Evolutionary conservation across 345 rosid species (phyloP), one percentile per base, ranked within the genome.

Genomic region (Balakata baccata): DNA sequence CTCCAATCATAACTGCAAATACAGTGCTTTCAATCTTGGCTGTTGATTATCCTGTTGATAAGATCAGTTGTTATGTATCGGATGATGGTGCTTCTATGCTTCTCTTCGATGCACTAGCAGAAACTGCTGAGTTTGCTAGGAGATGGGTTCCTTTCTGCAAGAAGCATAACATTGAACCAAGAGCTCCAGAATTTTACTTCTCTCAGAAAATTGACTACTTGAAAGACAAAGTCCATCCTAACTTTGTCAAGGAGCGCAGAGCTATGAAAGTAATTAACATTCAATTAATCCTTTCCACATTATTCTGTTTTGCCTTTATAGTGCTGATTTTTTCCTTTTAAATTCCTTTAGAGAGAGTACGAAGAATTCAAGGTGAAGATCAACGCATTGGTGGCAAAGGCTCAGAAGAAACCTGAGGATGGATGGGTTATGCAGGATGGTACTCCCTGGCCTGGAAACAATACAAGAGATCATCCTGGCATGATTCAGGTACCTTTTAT

Each of bases 371-470:
- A 95, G 85, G 99, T 95, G 77, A 88, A 87, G 86, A 82, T 95
- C 18, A 92, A 95, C 73, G 84, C 99, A 52, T 53, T 95, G 70
- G 99, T 95, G n/a, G 84, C 97, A 39, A 95, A 91, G 70, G 99
- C 99, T 68, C 93, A 84, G 69, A 95, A 95, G 86, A 95, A 91
- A 66, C 99, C 98, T 47, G 98, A 95, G 84, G 99, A 95, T 85
- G 99, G 98, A 62, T 95, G 98, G 99, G 96, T 92, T 68, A 95
- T 95, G 99, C 99, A 95, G 79, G 99, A 95, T 77, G 97, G 98
- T 50, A 95, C 94, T 20, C 99, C 97, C 29, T 95, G 99, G 99
- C 99, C 99, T 4, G 99, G 99, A 11, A 95, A 95, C 85, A 92
- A 86, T 83, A 89, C 94, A 29, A 88, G 99, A n/a, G 99, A 95